phyloP scores from a whole-genome alignment of 2,329 filamentous ascomycete genomes.

The Fusarium neocosmosporiellum region DNA sequence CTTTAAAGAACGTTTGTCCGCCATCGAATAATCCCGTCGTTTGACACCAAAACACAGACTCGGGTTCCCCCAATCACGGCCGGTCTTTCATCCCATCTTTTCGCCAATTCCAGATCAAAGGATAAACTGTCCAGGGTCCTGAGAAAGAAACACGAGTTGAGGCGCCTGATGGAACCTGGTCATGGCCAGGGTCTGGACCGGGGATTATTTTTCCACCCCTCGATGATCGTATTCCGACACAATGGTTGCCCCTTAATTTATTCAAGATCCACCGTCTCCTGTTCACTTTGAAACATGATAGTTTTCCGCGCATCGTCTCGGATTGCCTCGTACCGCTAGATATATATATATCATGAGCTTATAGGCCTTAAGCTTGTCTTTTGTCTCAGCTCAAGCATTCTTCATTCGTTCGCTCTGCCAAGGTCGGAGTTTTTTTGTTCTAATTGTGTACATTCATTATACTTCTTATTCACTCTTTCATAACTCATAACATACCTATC shows the following conservation, averaged over 20 bases:
- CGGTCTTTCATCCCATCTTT: neutral
- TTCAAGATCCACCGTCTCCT: neutral
- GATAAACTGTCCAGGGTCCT: neutral
- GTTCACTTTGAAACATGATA: neutral
- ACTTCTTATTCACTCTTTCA: neutral
- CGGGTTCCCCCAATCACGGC: neutral
- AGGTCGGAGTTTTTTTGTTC: constrained; percentile 7
- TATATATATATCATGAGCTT: neutral
- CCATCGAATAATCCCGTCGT: neutral
- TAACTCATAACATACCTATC: neutral
- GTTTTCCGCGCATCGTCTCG: neutral
- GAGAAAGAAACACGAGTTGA: neutral
- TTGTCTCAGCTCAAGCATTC: neutral
- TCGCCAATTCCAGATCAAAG: neutral
- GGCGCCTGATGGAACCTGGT: neutral
- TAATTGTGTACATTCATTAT: constrained; percentile 2
- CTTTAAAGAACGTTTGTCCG: neutral
- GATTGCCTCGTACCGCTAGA: neutral
- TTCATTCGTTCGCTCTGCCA: constrained; percentile 17
- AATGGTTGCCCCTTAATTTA: neutral
- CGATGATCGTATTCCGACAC: neutral
- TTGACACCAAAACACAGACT: neutral
- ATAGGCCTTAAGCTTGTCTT: neutral
- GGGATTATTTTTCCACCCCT: constrained; percentile 6
- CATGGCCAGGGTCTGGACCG: neutral